Evolutionary conservation across 495 filamentous ascomycete species (phyloP).

Genomic region (Penicillium fimorum): DNA sequence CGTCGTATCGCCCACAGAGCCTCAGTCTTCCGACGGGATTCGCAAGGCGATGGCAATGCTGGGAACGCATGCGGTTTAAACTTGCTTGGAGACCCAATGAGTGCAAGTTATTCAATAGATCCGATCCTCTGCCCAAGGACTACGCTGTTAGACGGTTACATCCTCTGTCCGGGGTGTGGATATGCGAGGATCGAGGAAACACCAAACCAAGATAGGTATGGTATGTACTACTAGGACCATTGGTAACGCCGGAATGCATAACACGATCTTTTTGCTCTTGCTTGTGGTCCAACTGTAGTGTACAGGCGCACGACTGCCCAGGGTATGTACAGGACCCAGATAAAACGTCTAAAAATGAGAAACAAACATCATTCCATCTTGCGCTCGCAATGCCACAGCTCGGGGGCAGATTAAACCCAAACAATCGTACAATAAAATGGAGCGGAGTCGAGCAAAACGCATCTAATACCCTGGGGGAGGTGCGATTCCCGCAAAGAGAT

Average conservation of each 20-base stretch:
- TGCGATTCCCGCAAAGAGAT: conserved; percentile 36
- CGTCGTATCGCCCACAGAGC: conserved; percentile 27
- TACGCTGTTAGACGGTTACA: conserved; percentile 8
- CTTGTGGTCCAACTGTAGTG: conserved; percentile 47
- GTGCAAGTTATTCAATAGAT: not conserved
- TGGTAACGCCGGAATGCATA: conserved; percentile 37
- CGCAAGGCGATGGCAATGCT: conserved; percentile 38
- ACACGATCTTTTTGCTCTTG: conserved; percentile 49
- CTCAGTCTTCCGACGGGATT: conserved; percentile 26
- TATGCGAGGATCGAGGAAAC: conserved; percentile 8
- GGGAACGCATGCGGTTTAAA: conserved; percentile 28
- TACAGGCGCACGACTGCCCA: conserved; percentile 48
- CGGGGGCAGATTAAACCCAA: conserved; percentile 46
- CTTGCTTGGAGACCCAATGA: not conserved
- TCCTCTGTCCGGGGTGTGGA: not conserved
- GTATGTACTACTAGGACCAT: conserved; percentile 9
- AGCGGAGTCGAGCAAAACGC: conserved; percentile 35
- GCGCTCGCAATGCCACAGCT: conserved; percentile 50
- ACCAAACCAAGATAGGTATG: conserved; percentile 8
- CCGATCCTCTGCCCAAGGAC: not conserved
- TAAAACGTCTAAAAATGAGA: conserved; percentile 46
- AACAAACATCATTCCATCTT: conserved; percentile 45
- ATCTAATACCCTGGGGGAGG: conserved; percentile 42
- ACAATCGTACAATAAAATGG: conserved; percentile 52
- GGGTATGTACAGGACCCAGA: conserved; percentile 52